Percentiles rank a stretch among this genome's conserved stretches.
phyloP scores from a whole-genome alignment of 2,329 filamentous ascomycete species.

The Diaporthe longicolla region DNA sequence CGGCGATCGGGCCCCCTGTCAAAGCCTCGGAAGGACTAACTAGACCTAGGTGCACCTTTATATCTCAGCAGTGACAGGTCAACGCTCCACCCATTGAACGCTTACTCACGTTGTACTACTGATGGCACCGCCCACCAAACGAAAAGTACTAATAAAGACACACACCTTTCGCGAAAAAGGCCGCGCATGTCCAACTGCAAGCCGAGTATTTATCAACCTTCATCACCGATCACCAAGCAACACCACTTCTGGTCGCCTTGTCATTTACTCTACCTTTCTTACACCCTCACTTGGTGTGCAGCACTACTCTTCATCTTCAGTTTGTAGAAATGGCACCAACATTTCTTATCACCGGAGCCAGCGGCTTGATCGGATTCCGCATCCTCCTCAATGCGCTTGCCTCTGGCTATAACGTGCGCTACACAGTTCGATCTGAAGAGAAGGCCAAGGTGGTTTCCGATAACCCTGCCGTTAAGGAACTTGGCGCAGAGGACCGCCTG shows the following conservation, averaged over 20 bases:
- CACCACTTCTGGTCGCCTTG: background rate
- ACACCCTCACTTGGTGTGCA: background rate
- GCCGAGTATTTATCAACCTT: background rate
- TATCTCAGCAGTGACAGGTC: no score
- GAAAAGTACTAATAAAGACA: no score
- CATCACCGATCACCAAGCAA: background rate
- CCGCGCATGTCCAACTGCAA: no score
- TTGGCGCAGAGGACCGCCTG: conserved; percentile 43
- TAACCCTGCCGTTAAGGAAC: conserved; percentile 46
- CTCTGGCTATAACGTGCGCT: conserved; percentile 47
- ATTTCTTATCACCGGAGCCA: conserved; percentile 49
- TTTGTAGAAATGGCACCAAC: conserved; percentile 38
- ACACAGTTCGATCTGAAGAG: conserved; percentile 46
- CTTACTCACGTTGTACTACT: no score
- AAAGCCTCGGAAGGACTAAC: no score
- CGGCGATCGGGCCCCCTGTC: no score
- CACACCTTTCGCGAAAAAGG: no score
- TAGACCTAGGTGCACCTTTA: no score
- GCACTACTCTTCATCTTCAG: background rate
- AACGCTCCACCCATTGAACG: no score
- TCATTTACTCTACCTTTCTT: background rate
- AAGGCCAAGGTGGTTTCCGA: conserved; percentile 46
- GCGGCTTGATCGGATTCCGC: conserved; percentile 49
- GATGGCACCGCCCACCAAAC: no score
- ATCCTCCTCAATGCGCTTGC: conserved; percentile 47